These are phyloP conservation scores for Phytophthora cryptogea DNA, from an alignment of 352 stramenopile genomes.

Conservation along the genomic window DNA sequence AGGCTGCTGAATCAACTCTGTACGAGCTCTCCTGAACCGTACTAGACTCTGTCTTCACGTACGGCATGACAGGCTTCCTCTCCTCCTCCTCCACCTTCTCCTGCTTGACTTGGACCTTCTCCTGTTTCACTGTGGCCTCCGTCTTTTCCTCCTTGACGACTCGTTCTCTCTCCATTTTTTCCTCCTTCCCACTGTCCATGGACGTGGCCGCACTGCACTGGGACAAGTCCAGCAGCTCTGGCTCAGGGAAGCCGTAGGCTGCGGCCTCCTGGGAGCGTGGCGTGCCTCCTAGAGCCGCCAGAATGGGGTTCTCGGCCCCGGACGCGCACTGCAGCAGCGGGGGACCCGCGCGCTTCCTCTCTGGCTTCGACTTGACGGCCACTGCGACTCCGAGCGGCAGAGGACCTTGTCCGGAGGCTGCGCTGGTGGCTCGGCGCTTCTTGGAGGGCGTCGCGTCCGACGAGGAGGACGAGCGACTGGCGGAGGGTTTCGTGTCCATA, in stretches of 20 bases:
- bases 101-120: slow-evolving; percentile 5
- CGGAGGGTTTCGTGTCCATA: slow-evolving; percentile 19
- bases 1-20: slow-evolving; percentile 5
- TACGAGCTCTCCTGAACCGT: slow-evolving; percentile 6
- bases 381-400: slow-evolving; percentile 18
- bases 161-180: slow-evolving; percentile 12
- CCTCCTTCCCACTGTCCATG: slow-evolving; percentile 18
- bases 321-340: slow-evolving; percentile 31
- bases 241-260: slow-evolving; percentile 30
- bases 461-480: slow-evolving; percentile 13
- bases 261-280: slow-evolving; percentile 36
- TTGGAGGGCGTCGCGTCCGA: slow-evolving; percentile 56
- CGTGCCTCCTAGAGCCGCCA: slow-evolving; percentile 64
- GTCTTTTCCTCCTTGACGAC: slow-evolving; percentile 5
- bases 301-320: slow-evolving; percentile 59
- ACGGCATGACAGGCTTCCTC: slow-evolving; percentile 2
- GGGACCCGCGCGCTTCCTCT: slow-evolving; percentile 15
- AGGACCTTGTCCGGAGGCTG: slow-evolving; percentile 3
- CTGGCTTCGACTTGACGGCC: slow-evolving; percentile 12
- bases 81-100: slow-evolving; percentile 11
- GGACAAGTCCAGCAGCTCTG: slow-evolving; percentile 51
- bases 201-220: slow-evolving; percentile 13
- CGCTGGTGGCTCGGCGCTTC: slow-evolving; percentile 43
- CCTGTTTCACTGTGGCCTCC: slow-evolving; percentile 5
- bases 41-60: slow-evolving; percentile 12